Percentiles rank a stretch among this genome's conserved stretches.
Conservation (phyloP, 306 rosid genomes). For the Gynostemma pentaphyllum region DNA sequence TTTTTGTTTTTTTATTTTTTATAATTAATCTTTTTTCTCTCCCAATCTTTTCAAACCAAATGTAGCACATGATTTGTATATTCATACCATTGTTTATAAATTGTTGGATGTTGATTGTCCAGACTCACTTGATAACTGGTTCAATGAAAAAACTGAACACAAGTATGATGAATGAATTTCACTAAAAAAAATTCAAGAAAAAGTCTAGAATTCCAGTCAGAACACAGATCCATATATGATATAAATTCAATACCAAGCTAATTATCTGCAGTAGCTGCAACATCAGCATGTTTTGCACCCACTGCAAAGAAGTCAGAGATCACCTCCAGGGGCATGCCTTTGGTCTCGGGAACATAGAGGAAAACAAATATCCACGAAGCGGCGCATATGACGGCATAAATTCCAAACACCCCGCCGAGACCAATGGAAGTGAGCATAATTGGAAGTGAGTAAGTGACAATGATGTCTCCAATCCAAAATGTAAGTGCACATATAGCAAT, state of each 20-base stretch:
- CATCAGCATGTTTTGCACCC: conserved; percentile 22
- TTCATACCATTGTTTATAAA: conserved; percentile 5
- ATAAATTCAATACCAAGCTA: background rate
- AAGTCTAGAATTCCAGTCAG: background rate
- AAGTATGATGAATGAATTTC: background rate
- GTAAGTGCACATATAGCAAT: conserved; percentile 31
- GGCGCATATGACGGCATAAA: conserved; percentile 24
- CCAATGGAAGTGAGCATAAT: conserved; percentile 28
- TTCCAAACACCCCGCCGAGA: conserved; percentile 25
- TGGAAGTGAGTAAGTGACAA: conserved; percentile 27
- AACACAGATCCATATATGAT: background rate
- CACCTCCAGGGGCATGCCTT: conserved; percentile 35
- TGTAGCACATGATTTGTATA: conserved; percentile 4
- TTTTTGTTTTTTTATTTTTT: background rate
- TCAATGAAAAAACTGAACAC: background rate
- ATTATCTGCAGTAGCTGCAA: background rate
- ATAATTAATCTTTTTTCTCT: background rate
- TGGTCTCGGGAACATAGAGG: conserved; percentile 32
- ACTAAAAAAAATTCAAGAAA: background rate
- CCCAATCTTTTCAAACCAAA: background rate
- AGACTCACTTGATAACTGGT: background rate
- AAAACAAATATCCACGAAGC: conserved; percentile 29
- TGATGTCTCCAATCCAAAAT: conserved; percentile 34
- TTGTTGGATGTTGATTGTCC: conserved; percentile 1
- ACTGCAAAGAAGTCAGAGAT: conserved; percentile 31